Percentiles rank a stretch among this genome's conserved stretches.
These are phyloP conservation scores for Urochloa ruziziensis DNA, from an alignment of 176 grass and related monocot genomes.

Conservation along the genomic window DNA sequence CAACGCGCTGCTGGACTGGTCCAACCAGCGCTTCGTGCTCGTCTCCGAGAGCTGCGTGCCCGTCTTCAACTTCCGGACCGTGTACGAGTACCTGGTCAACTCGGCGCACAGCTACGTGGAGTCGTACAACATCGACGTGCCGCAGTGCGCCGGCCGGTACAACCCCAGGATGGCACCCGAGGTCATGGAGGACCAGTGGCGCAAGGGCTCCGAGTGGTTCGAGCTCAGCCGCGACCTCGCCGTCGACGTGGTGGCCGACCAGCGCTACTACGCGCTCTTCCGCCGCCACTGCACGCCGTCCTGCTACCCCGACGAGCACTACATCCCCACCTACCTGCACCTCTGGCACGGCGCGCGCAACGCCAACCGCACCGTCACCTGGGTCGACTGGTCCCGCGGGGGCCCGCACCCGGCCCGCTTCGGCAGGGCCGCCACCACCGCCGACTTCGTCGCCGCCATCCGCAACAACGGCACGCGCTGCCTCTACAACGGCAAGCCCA, in stretches of 20 bases:
- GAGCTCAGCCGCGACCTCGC: conserved; percentile 66
- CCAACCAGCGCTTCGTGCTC: conserved; percentile 60
- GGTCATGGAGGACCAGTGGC: conserved; percentile 45
- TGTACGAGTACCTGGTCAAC: conserved; percentile 63
- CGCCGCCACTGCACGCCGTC: conserved; percentile 48
- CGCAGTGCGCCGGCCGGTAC: conserved; percentile 58
- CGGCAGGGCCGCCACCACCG: conserved; percentile 32
- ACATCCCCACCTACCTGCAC: conserved; percentile 58
- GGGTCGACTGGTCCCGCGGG: conserved; percentile 68
- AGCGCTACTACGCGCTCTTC: conserved; percentile 49
- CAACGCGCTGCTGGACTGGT: conserved; percentile 58
- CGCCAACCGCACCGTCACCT: conserved; percentile 61
- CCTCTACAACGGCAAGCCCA: conserved; percentile 50
- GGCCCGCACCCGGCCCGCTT: conserved; percentile 62
- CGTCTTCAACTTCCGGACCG: conserved; percentile 55
- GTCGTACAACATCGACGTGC: conserved; percentile 49
- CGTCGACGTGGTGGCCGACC: conserved; percentile 48
- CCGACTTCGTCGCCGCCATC: conserved; percentile 39
- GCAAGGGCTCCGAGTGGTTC: conserved; percentile 77
- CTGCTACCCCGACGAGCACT: conserved; percentile 74
- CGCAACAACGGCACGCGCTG: conserved; percentile 45
- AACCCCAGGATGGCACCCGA: conserved; percentile 60
- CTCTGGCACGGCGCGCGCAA: conserved; percentile 39
- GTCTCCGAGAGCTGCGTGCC: conserved; percentile 64
- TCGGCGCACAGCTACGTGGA: conserved; percentile 54